Evolutionary conservation across 169 alveolate species (phyloP).

Genomic region (Eimeria acervulina): DNA sequence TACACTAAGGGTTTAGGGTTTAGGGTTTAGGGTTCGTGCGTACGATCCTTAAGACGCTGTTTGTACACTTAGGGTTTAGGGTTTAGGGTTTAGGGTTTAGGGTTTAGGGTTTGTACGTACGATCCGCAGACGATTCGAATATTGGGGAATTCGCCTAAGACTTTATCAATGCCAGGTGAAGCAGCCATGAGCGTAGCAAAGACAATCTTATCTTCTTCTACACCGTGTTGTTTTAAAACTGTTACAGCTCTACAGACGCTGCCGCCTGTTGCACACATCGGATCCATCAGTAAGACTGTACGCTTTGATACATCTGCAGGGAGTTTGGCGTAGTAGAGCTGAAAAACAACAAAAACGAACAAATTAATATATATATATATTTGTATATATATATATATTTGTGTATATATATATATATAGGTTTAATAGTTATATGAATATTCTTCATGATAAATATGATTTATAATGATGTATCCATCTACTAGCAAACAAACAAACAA

Average conservation of each 20-base stretch:
- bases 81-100: neutral
- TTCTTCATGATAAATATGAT: no score
- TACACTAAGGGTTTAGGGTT: neutral
- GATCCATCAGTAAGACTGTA: slow-evolving; percentile 91
- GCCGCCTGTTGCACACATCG: slow-evolving; percentile 95
- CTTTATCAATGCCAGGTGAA: slow-evolving; percentile 88
- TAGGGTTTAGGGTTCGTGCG: neutral
- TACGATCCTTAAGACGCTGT: neutral
- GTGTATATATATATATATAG: neutral
- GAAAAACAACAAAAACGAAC: neutral
- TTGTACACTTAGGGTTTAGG: no score
- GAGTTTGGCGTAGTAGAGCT: slow-evolving; percentile 84
- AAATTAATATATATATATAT: neutral
- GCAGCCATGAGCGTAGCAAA: slow-evolving; percentile 91
- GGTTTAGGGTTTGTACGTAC: slow-evolving; percentile 65
- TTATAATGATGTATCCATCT: no score
- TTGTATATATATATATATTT: neutral
- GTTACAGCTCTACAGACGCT: slow-evolving; percentile 88
- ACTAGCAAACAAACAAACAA: no score
- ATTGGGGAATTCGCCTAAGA: slow-evolving; percentile 85
- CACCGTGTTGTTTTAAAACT: slow-evolving; percentile 87
- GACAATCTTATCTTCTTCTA: slow-evolving; percentile 88
- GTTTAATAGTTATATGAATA: no score
- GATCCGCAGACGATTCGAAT: slow-evolving; percentile 86
- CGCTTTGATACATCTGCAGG: slow-evolving; percentile 88